These are phyloP conservation scores for Davidsoniella australis DNA, from an alignment of 2,329 filamentous ascomycete genomes.

Conservation along the genomic window DNA sequence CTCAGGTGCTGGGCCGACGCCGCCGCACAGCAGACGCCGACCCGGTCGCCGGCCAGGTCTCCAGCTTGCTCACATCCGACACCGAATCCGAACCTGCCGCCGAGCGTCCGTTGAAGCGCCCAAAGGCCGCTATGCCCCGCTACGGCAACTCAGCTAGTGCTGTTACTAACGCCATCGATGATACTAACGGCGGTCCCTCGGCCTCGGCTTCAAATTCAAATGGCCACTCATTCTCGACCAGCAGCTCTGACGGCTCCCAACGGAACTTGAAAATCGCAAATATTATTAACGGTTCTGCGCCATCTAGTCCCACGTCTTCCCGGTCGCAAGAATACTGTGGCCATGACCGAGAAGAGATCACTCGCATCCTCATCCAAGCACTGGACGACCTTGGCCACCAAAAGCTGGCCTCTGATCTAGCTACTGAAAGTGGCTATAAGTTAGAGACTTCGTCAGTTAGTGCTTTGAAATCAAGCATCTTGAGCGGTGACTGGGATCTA, in stretches of 20 bases:
- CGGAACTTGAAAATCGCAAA: constrained; percentile 7
- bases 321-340: constrained; percentile 43
- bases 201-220: background rate
- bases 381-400: constrained; percentile 77
- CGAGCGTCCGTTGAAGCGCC: constrained; percentile 4
- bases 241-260: background rate
- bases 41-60: background rate
- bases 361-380: constrained; percentile 79
- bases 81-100: background rate
- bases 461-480: constrained; percentile 65
- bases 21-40: constrained; percentile 6
- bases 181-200: background rate
- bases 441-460: constrained; percentile 75
- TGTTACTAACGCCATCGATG: background rate
- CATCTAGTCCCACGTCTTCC: background rate
- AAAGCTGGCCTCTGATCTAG: constrained; percentile 55
- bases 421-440: constrained; percentile 68
- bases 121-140: background rate
- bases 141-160: constrained; percentile 1
- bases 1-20: constrained; percentile 10
- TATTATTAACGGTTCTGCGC: constrained; percentile 8
- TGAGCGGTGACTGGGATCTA: constrained; percentile 64
- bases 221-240: background rate
- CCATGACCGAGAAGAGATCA: constrained; percentile 84
- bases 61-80: background rate